phyloP scores from a whole-genome alignment of 768 basidiomycete species.

The Panaeolus cyanescens region DNA sequence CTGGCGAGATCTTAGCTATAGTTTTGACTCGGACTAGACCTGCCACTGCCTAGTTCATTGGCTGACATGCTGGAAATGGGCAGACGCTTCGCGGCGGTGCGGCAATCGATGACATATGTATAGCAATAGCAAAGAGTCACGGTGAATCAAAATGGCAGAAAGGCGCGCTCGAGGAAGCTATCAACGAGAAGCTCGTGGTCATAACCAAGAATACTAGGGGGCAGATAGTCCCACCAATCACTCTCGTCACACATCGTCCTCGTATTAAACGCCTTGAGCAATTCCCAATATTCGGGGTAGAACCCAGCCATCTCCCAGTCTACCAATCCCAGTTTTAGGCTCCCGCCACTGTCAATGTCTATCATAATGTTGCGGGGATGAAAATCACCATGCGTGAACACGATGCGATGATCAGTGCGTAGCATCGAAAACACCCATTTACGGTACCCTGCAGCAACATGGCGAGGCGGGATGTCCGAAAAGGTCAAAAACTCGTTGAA shows the following conservation, averaged over 20 bases:
- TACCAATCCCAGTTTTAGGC: slow-evolving; percentile 4
- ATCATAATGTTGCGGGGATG: slow-evolving; percentile 9
- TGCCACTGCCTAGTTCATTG: too few species aligned
- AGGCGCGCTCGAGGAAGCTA: not conserved
- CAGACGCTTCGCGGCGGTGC: too few species aligned
- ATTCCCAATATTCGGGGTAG: slow-evolving; percentile 17
- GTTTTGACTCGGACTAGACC: too few species aligned
- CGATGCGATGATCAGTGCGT: slow-evolving; percentile 6
- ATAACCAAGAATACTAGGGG: slow-evolving; percentile 1
- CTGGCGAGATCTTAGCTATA: too few species aligned
- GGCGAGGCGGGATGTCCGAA: not conserved
- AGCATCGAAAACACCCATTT: slow-evolving; percentile 4
- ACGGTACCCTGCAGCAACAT: not conserved
- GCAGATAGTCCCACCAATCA: slow-evolving; percentile 2
- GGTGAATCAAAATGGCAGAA: not conserved
- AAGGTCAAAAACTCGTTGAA: not conserved
- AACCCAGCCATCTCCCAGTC: slow-evolving; percentile 17
- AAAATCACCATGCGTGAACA: slow-evolving; percentile 11
- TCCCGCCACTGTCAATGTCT: not conserved
- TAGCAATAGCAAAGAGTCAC: too few species aligned
- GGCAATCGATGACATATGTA: too few species aligned
- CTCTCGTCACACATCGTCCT: not conserved
- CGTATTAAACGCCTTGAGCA: slow-evolving; percentile 6
- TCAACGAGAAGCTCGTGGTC: not conserved
- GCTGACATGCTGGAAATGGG: too few species aligned